Base-by-base conservation (phyloP, 2,329 filamentous ascomycete genomes). In the Botrytis hyacinthi region DNA sequence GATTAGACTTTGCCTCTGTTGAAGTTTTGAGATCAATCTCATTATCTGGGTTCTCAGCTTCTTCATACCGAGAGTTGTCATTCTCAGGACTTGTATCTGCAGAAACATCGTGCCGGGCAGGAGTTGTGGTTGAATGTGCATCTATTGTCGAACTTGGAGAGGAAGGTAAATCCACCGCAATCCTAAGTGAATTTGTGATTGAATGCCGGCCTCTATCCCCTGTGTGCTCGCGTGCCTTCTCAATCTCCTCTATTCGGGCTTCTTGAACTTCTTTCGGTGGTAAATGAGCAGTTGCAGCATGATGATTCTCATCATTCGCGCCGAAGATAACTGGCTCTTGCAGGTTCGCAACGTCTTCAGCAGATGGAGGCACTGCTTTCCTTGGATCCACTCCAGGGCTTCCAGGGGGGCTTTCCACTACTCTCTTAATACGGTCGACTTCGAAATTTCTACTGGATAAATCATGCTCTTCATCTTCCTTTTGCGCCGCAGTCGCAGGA, bases 21-120 rank as follows among this genome's bases (percentile, higher is more conserved):
- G 79, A 84, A 80, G 74, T 84, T 76, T 77, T 82, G 79, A 57
- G 80, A 62, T 85, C 86, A 70, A 82, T 81, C 48, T 84, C 83
- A 78, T 85, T 84, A 35, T 86, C 85, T 32, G 73, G 76, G n/a
- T 83, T 82, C 48, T 90, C 85, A 5, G 81, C 78, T 26, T 85
- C 81, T 77, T 84, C 81, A 77, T 88, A 88, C 61, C 87, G 86
- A 66, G 87, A 84, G 29, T 85, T 86, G 67, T 94, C 91, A 72
- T 91, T 88, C 72, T 92, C 92, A 1, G 92, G 90, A 77, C 92
- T 94, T 2, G 92, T 94, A 77, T 92, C 90, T 1, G 92, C 89
- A 1, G 92, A 94, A 10, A 86, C 87, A 75, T 91, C 88, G 74
- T 90, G 87, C 57, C 90, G 86, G 51, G 87, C 88, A 2, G 93